A percentile compares a stretch with the other conserved stretches of the same genome.
These are phyloP conservation scores for Ogataea nakhonphanomensis DNA, from an alignment of 805 yeast species.

Conservation along the genomic window DNA sequence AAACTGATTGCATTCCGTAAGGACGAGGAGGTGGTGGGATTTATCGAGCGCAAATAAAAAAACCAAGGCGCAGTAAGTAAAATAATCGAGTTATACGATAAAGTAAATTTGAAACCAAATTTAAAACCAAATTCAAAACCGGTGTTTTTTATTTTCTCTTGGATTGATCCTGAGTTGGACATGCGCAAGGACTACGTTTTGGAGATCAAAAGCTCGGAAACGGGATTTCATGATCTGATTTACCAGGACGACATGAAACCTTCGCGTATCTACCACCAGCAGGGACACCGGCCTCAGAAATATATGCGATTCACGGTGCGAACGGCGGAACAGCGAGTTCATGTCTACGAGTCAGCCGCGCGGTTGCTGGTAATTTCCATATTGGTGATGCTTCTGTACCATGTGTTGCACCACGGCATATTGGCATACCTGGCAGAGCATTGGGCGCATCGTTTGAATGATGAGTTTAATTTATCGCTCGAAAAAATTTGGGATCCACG, in stretches of 20 bases:
- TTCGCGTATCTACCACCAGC: background rate
- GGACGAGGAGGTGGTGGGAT: conserved; percentile 70
- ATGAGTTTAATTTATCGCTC: background rate
- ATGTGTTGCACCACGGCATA: background rate
- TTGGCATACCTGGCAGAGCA: background rate
- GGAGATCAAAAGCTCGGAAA: conserved; percentile 27
- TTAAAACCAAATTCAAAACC: background rate
- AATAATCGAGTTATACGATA: conserved; percentile 2
- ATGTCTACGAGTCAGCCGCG: background rate
- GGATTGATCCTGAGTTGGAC: too few relatives aligned
- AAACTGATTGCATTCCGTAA: conserved; percentile 54
- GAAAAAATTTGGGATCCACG: conserved; percentile 1
- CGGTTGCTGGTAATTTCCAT: conserved; percentile 5
- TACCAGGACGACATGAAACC: conserved; percentile 14
- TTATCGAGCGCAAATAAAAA: conserved; percentile 19
- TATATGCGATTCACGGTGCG: conserved; percentile 21
- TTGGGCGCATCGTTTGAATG: background rate
- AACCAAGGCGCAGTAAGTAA: conserved; percentile 2
- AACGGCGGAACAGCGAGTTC: conserved; percentile 6
- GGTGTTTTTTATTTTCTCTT: too few relatives aligned
- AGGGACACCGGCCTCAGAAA: conserved; percentile 9
- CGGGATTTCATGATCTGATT: conserved; percentile 17
- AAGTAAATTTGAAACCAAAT: conserved; percentile 1
- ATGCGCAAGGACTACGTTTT: conserved; percentile 28
- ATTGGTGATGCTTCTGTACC: conserved; percentile 7